Base-by-base conservation (phyloP, 768 basidiomycete genomes). In the Leccinum subgranulosum region DNA sequence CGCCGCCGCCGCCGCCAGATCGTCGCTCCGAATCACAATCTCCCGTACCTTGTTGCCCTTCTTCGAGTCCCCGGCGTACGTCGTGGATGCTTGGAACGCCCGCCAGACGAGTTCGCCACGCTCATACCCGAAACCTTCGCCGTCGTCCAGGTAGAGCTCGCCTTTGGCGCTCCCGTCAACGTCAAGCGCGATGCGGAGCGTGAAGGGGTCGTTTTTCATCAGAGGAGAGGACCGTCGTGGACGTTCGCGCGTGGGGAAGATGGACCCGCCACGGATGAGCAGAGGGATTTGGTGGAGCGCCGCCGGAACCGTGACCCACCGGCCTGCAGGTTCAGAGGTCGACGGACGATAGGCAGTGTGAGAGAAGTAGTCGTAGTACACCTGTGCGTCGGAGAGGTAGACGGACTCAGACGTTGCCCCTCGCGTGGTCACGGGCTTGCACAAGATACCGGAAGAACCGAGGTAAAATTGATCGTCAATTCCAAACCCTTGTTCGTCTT, bases 391-490 rank as follows among this genome's bases (percentile, higher is more conserved):
- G 2, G 91, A 80, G 36, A 99, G 81, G 71, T 98, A 98, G 6
- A 98, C 78, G 1, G 82, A 79, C 1, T 86, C 76, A 62, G 89
- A 84, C 0, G 78, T 86, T 17, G 76, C 86, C 25, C 84, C 92
- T 62, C 87, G 85, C 19, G 78, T 76, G 0, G 90, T 92, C 54
- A 98, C 85, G 1, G 97, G 97, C 70, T 96, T 96, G 61, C 94
- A 88, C 55, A 99, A 81, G 50, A 99, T 72, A 19, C 96, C 94
- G 7, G 92, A 92, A 12, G 81, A 79, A 11, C 94, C 95, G 55
- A 99, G 77, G 69, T 87, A 98, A 75, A 86, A 98, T 70, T 99
- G 97, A 65, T 98, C 94, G 65, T 98, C 97, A 51, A 98, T 80
- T 0, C 82, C 79, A 64, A 94, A 98, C 5, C 97, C 97, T 48